phyloP scores from a whole-genome alignment of 768 basidiomycete genomes.

The Amanita molliuscula region DNA sequence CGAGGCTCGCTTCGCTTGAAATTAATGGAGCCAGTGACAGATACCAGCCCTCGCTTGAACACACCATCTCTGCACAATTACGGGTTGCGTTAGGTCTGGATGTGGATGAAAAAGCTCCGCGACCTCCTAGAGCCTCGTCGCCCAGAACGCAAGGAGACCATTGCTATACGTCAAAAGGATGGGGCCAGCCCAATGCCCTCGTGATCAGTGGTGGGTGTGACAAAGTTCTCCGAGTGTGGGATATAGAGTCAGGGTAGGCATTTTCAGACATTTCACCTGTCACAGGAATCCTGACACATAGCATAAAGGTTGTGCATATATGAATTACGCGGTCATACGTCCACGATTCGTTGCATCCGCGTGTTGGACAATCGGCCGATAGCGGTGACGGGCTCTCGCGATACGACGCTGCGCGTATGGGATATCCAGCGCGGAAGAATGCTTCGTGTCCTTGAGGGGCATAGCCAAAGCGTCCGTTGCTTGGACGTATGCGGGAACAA shows the following conservation, averaged over 20 bases:
- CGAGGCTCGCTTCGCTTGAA: slow-evolving; percentile 1
- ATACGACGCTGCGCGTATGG: slow-evolving; percentile 84
- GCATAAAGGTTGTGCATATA: slow-evolving; percentile 56
- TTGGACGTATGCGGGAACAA: slow-evolving; percentile 78
- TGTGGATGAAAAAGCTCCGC: background rate
- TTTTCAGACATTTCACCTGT: background rate
- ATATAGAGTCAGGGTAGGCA: slow-evolving; percentile 70
- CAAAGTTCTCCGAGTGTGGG: slow-evolving; percentile 87
- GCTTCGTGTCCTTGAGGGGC: slow-evolving; percentile 62
- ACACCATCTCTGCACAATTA: slow-evolving; percentile 27
- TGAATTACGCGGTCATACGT: slow-evolving; percentile 72
- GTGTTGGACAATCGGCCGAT: slow-evolving; percentile 81
- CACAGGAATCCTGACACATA: background rate
- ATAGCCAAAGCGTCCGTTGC: slow-evolving; percentile 75
- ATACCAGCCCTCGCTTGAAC: slow-evolving; percentile 7
- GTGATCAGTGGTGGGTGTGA: slow-evolving; percentile 94
- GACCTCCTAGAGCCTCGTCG: background rate
- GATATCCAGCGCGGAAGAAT: slow-evolving; percentile 75
- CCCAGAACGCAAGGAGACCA: slow-evolving; percentile 20
- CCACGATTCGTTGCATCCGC: slow-evolving; percentile 86
- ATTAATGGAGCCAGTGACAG: background rate
- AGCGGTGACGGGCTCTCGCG: slow-evolving; percentile 85
- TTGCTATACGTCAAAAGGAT: slow-evolving; percentile 69
- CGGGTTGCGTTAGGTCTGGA: slow-evolving; percentile 39
- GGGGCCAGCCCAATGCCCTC: slow-evolving; percentile 78